Evolutionary conservation across 768 basidiomycete species (phyloP).

Genomic region (Rhizopogon vesiculosus): DNA sequence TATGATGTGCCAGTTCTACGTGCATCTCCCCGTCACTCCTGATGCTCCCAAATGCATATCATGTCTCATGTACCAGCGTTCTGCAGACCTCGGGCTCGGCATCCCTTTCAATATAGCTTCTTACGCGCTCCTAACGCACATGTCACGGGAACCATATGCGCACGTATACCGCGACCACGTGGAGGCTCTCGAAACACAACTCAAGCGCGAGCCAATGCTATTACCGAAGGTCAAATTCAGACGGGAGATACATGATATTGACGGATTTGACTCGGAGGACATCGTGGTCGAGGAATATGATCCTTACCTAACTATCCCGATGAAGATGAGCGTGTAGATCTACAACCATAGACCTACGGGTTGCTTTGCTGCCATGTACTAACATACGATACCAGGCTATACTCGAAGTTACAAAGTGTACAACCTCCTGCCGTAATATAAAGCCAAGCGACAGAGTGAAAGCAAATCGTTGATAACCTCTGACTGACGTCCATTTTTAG

Average conservation of each 20-base stretch:
- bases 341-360: neutral
- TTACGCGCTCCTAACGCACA: slow-evolving; percentile 94
- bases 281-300: slow-evolving; percentile 85
- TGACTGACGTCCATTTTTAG: no score
- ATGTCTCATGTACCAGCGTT: slow-evolving; percentile 97
- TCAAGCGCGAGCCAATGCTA: slow-evolving; percentile 68
- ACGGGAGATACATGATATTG: slow-evolving; percentile 65
- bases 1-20: slow-evolving; percentile 99
- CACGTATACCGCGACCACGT: slow-evolving; percentile 95
- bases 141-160: slow-evolving; percentile 91
- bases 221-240: slow-evolving; percentile 83
- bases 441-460: no score
- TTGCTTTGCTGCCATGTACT: neutral
- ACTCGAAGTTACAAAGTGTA: neutral
- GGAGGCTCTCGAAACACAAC: slow-evolving; percentile 77
- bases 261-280: slow-evolving; percentile 77
- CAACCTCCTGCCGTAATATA: no score
- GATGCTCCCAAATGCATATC: slow-evolving; percentile 68
- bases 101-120: slow-evolving; percentile 99
- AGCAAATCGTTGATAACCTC: no score
- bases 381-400: neutral
- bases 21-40: slow-evolving; percentile 67
- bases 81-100: slow-evolving; percentile 94
- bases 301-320: slow-evolving; percentile 77
- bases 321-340: slow-evolving; percentile 90